A percentile compares a stretch with the other conserved stretches of the same genome.
Conservation (phyloP, 768 basidiomycete species). For the Leccinum incarnatum region DNA sequence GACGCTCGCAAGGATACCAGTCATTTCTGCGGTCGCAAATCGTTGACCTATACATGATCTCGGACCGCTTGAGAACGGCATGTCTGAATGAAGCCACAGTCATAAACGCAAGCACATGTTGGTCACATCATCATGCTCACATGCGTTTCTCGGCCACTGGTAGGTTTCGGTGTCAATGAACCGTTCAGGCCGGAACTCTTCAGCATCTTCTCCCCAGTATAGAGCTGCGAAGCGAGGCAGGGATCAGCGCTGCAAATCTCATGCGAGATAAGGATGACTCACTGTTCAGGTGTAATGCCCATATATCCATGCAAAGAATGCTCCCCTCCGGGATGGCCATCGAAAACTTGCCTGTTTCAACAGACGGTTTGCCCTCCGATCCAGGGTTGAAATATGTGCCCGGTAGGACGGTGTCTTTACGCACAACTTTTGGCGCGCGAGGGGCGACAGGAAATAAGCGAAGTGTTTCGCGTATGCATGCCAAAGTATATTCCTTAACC, state of each 20-base stretch:
- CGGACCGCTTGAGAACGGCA: conserved; percentile 45
- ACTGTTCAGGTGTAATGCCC: conserved; percentile 47
- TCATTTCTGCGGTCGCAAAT: conserved; percentile 42
- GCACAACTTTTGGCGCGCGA: conserved; percentile 36
- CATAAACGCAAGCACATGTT: background rate
- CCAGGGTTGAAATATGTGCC: conserved; percentile 34
- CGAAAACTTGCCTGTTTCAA: conserved; percentile 29
- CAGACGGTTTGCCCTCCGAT: conserved; percentile 4
- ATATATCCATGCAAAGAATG: conserved; percentile 39
- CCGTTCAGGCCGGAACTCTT: conserved; percentile 46
- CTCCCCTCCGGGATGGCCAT: conserved; percentile 41
- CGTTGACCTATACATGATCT: conserved; percentile 50
- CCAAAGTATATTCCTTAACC: conserved; percentile 41
- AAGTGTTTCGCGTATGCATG: conserved; percentile 45
- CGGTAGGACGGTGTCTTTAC: conserved; percentile 35
- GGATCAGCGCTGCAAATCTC: background rate
- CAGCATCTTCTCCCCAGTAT: conserved; percentile 47
- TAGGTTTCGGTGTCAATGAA: conserved; percentile 51
- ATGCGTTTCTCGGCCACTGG: conserved; percentile 11
- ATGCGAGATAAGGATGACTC: conserved; percentile 11
- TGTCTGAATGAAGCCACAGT: conserved; percentile 24
- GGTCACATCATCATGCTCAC: conserved; percentile 13
- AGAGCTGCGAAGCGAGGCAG: conserved; percentile 32
- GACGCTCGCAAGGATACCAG: conserved; percentile 43
- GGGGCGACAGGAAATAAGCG: conserved; percentile 40